Conservation (phyloP, 148 eudicot genomes). For the Camellia japonica region DNA sequence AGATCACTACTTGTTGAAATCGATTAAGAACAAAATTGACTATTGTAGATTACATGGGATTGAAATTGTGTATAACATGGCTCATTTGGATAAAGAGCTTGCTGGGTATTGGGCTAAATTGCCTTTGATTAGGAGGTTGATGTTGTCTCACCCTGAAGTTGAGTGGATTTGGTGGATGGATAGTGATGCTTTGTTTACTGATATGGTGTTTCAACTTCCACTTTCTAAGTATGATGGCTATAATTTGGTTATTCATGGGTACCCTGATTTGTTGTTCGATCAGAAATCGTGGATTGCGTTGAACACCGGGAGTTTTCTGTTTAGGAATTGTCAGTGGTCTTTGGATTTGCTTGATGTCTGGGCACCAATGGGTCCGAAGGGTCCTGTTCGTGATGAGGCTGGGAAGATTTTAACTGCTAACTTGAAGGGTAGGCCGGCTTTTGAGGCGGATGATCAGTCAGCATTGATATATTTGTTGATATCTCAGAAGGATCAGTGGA, state of each 20-base stretch:
- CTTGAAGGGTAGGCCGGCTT: conserved; percentile 54
- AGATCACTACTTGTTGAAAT: conserved; percentile 67
- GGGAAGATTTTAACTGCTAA: conserved; percentile 53
- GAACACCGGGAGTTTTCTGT: conserved; percentile 65
- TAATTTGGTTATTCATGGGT: conserved; percentile 71
- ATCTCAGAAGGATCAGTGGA: conserved; percentile 46
- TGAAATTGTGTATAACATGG: conserved; percentile 66
- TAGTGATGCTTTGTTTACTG: conserved; percentile 78
- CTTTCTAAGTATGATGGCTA: conserved; percentile 39
- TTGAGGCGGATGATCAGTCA: conserved; percentile 81
- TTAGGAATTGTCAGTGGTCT: conserved; percentile 77
- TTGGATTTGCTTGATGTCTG: conserved; percentile 66
- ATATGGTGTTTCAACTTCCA: conserved; percentile 73
- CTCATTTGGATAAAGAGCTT: conserved; percentile 62
- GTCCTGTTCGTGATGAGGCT: conserved; percentile 50
- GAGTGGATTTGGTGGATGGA: conserved; percentile 97
- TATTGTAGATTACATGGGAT: conserved; percentile 71
- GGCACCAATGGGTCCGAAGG: conserved; percentile 84
- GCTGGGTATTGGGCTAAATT: conserved; percentile 74
- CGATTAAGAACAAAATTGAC: conserved; percentile 77
- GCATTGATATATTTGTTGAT: conserved; percentile 66
- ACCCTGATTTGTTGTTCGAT: conserved; percentile 56
- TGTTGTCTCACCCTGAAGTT: conserved; percentile 78
- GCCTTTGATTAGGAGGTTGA: conserved; percentile 54
- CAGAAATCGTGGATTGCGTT: conserved; percentile 68